Conservation (phyloP, 495 filamentous ascomycete genomes). For the Hypoxylon subgilvum region DNA sequence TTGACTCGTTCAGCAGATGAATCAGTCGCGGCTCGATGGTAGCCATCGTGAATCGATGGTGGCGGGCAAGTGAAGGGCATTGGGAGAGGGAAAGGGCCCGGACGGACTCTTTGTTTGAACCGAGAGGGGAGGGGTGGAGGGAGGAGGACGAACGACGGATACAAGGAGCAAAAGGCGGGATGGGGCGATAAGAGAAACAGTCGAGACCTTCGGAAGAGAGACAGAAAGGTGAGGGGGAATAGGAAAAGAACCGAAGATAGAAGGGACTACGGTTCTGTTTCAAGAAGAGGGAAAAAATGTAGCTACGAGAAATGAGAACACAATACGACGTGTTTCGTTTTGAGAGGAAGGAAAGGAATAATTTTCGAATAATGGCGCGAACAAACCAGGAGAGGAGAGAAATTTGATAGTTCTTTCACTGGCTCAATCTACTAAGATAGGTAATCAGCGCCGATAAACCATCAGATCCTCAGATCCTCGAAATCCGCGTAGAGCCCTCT, state of each 20-base stretch:
- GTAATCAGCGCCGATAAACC: constrained; percentile 33
- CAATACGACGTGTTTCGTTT: constrained; percentile 20
- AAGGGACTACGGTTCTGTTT: constrained; percentile 23
- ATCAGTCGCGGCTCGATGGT: constrained; percentile 66
- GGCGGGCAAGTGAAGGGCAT: constrained; percentile 36
- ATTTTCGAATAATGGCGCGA: constrained; percentile 17
- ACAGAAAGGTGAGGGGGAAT: constrained; percentile 6
- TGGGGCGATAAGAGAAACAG: constrained; percentile 20
- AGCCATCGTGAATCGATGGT: constrained; percentile 53
- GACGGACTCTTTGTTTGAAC: constrained; percentile 33
- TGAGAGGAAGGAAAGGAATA: not conserved
- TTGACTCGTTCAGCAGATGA: constrained; percentile 60
- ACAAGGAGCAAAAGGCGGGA: constrained; percentile 23
- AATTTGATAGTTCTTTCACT: constrained; percentile 7
- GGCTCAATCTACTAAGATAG: constrained; percentile 24
- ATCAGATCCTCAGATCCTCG: constrained; percentile 21
- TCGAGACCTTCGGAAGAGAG: constrained; percentile 13
- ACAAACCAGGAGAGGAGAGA: constrained; percentile 1
- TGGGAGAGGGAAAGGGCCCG: constrained; percentile 36
- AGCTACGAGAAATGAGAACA: constrained; percentile 10
- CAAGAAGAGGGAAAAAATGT: constrained; percentile 1
- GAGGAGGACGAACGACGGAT: constrained; percentile 34
- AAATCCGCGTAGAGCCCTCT: not conserved
- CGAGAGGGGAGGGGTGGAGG: constrained; percentile 11
- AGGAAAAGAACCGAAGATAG: no score